These are phyloP conservation scores for Boletus rufocinnamomeus DNA, from an alignment of 768 basidiomycete species.

Conservation along the genomic window DNA sequence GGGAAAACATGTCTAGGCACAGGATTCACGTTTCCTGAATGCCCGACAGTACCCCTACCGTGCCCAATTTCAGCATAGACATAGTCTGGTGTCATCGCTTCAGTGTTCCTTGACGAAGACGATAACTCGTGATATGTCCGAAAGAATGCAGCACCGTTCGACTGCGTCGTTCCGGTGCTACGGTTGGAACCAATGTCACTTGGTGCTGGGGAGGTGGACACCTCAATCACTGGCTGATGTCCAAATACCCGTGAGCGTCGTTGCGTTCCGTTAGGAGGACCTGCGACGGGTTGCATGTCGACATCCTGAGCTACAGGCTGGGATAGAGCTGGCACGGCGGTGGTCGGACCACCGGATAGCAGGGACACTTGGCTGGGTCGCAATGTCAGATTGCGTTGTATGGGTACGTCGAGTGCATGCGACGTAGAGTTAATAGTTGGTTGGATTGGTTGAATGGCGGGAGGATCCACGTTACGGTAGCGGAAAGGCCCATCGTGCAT, in stretches of 20 bases:
- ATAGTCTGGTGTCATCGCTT: constrained; percentile 70
- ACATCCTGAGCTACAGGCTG: constrained; percentile 21
- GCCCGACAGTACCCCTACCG: constrained; percentile 52
- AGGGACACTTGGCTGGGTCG: constrained; percentile 22
- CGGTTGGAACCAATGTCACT: constrained; percentile 61
- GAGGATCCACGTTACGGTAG: constrained; percentile 23
- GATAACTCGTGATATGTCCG: constrained; percentile 53
- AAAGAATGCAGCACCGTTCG: constrained; percentile 62
- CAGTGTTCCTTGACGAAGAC: constrained; percentile 47
- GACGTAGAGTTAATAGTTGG: constrained; percentile 12
- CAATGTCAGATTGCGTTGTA: constrained; percentile 32
- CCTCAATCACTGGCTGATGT: constrained; percentile 62
- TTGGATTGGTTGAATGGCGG: constrained; percentile 14
- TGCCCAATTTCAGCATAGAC: constrained; percentile 78
- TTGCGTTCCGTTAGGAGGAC: constrained; percentile 40
- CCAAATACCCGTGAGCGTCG: constrained; percentile 45
- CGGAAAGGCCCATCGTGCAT: constrained; percentile 35
- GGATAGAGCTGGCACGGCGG: constrained; percentile 4
- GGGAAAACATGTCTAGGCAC: constrained; percentile 29
- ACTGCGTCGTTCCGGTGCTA: constrained; percentile 53
- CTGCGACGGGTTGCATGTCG: constrained; percentile 38
- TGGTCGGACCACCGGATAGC: constrained; percentile 10
- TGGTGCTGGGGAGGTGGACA: constrained; percentile 57
- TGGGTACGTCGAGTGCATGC: constrained; percentile 29
- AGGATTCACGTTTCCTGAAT: constrained; percentile 19